A percentile compares a stretch with the other conserved stretches of the same genome.
phyloP scores from a whole-genome alignment of 2,329 filamentous ascomycete genomes.

The Botrytis deweyae region DNA sequence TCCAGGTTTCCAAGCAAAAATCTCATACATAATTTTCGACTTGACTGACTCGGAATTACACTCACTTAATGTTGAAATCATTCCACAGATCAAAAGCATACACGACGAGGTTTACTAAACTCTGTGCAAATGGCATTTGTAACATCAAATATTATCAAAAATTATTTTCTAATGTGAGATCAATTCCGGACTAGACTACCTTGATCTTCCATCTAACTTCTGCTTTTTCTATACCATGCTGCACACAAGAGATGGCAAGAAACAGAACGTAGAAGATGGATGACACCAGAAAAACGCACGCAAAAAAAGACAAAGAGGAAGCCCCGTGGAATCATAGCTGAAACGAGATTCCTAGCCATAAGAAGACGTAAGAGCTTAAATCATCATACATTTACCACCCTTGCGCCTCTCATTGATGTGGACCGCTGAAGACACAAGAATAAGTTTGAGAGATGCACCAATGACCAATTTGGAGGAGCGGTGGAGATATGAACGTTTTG shows the following conservation, averaged over 20 bases:
- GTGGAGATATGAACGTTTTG: constrained; percentile 38
- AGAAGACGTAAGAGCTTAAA: constrained; percentile 34
- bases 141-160: constrained; percentile 19
- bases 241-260: constrained; percentile 30
- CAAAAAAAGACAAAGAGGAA: constrained; percentile 32
- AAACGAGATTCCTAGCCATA: constrained; percentile 36
- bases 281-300: constrained; percentile 32
- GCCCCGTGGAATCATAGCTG: constrained; percentile 31
- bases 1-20: not conserved
- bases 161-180: constrained; percentile 40
- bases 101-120: not conserved
- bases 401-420: constrained; percentile 41
- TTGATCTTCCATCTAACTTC: constrained; percentile 40
- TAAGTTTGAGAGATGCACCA: constrained; percentile 36
- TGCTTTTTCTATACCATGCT: constrained; percentile 34
- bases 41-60: not conserved
- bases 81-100: not conserved
- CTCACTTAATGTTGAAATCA: not conserved
- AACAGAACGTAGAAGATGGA: constrained; percentile 37
- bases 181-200: constrained; percentile 42
- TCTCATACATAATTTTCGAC: not conserved
- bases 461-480: constrained; percentile 36
- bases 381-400: constrained; percentile 42
- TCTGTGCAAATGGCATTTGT: not conserved
- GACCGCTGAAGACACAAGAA: constrained; percentile 39